These are phyloP conservation scores for Fabrea salina DNA, from an alignment of 169 alveolate species.

Conservation along the genomic window DNA sequence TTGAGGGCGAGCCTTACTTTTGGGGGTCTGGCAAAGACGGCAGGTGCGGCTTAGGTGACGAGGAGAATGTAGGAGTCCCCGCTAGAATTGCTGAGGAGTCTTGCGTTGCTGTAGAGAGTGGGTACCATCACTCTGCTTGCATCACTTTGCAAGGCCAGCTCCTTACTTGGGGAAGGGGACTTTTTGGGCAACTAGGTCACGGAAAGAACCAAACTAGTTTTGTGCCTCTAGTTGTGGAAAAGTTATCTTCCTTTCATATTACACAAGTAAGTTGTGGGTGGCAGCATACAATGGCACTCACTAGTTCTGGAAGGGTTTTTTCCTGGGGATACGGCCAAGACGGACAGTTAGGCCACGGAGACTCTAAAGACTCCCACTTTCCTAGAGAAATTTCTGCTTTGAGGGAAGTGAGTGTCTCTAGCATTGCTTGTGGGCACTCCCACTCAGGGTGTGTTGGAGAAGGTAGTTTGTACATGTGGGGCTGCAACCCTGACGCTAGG, in stretches of 20 bases:
- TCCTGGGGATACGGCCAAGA: slow-evolving; percentile 84
- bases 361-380: not conserved
- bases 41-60: slow-evolving; percentile 63
- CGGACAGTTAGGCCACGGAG: slow-evolving; percentile 77
- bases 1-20: slow-evolving; percentile 4
- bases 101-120: slow-evolving; percentile 36
- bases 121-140: slow-evolving; percentile 70
- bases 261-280: slow-evolving; percentile 71
- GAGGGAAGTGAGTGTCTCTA: not conserved
- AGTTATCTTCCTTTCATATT: slow-evolving; percentile 31
- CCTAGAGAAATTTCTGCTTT: not conserved
- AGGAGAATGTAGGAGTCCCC: slow-evolving; percentile 45
- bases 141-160: slow-evolving; percentile 43
- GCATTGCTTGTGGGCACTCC: not conserved
- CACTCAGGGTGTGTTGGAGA: not conserved
- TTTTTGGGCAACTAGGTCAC: slow-evolving; percentile 64
- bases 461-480: slow-evolving; percentile 10
- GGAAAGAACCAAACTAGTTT: not conserved
- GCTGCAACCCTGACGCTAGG: slow-evolving; percentile 22
- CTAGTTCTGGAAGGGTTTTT: slow-evolving; percentile 55
- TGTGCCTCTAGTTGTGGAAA: not conserved
- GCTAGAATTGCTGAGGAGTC: not conserved
- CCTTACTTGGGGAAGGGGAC: slow-evolving; percentile 71
- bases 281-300: slow-evolving; percentile 75
- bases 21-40: slow-evolving; percentile 86